phyloP scores from a whole-genome alignment of 768 basidiomycete genomes.

The Pulveroboletus sp. region DNA sequence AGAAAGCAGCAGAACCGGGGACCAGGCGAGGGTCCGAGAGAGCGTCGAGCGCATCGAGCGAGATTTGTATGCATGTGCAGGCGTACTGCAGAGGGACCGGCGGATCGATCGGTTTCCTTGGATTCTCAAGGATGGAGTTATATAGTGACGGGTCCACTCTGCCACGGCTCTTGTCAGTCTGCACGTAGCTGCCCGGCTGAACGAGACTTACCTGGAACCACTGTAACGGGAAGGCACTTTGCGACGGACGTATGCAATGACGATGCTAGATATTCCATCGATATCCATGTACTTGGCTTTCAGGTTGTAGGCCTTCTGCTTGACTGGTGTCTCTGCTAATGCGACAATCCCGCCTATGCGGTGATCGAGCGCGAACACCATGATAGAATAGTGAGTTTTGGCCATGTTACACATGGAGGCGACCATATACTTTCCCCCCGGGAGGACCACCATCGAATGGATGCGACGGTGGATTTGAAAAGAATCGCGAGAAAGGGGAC shows the following conservation, averaged over 20 bases:
- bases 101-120: constrained; percentile 39
- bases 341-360: constrained; percentile 37
- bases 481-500: constrained; percentile 21
- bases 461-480: constrained; percentile 34
- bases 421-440: constrained; percentile 66
- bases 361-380: constrained; percentile 56
- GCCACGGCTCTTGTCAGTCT: constrained; percentile 2
- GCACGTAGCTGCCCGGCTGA: neutral
- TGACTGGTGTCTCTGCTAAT: constrained; percentile 47
- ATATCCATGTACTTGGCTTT: constrained; percentile 58
- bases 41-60: constrained; percentile 41
- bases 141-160: constrained; percentile 33
- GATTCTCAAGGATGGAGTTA: constrained; percentile 30
- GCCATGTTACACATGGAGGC: constrained; percentile 50
- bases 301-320: constrained; percentile 51
- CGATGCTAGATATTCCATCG: constrained; percentile 44
- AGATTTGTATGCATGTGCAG: constrained; percentile 39
- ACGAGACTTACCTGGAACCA: constrained; percentile 15
- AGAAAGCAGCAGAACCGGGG: constrained; percentile 38
- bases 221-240: constrained; percentile 22
- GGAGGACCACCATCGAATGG: constrained; percentile 55
- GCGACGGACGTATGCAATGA: constrained; percentile 50
- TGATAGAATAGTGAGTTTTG: constrained; percentile 45
- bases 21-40: constrained; percentile 40
- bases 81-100: constrained; percentile 43